phyloP scores from a whole-genome alignment of 1,284 basidiomycete genomes.

The Polyporus tsugae region DNA sequence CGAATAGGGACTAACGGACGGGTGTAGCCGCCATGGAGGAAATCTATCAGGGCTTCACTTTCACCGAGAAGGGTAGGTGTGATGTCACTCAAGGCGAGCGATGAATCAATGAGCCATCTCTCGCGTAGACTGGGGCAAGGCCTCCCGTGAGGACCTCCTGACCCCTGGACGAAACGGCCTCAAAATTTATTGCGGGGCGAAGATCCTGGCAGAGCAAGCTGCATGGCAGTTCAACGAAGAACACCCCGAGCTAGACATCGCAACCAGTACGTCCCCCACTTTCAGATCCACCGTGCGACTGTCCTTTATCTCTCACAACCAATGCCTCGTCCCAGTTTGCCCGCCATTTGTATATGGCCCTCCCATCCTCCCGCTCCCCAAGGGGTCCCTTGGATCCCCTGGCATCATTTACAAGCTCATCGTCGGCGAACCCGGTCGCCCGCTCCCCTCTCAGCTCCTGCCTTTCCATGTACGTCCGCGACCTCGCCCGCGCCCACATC shows the following conservation, averaged over 20 bases:
- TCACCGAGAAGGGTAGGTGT: constrained; percentile 1
- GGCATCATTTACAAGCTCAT: constrained; percentile 21
- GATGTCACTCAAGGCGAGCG: not conserved
- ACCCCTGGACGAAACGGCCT: not conserved
- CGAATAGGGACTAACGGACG: not conserved
- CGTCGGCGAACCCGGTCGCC: constrained; percentile 2
- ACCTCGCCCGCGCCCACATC: constrained; percentile 9
- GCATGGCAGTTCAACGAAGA: constrained; percentile 2
- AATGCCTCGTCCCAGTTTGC: constrained; percentile 20
- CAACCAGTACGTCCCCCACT: not conserved
- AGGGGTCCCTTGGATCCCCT: constrained; percentile 9
- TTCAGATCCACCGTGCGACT: not conserved
- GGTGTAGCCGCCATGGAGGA: not conserved
- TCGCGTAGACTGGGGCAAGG: not conserved
- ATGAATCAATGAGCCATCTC: not conserved
- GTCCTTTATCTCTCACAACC: not conserved
- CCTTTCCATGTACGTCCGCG: constrained; percentile 8
- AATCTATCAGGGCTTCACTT: not conserved
- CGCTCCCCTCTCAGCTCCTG: not conserved
- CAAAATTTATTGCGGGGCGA: not conserved
- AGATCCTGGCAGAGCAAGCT: not conserved
- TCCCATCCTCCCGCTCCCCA: constrained; percentile 1
- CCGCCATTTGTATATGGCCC: constrained; percentile 11
- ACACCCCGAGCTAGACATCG: constrained; percentile 6
- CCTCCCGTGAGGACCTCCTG: not conserved